phyloP scores from a whole-genome alignment of 192 early-diverging fungal genomes.

The Diversispora epigaea region DNA sequence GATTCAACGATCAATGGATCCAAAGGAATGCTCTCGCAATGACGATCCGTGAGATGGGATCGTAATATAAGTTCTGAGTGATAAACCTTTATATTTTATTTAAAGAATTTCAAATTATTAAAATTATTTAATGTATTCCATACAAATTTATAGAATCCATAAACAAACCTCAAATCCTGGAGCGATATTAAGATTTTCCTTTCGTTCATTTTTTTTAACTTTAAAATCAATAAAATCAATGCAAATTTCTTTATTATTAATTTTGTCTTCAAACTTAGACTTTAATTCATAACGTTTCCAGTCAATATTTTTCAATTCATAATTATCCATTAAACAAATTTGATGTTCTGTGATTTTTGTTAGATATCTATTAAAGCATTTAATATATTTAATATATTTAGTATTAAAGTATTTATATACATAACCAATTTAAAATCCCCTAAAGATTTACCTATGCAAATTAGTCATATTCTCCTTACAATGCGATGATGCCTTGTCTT shows the following conservation, averaged over 20 bases:
- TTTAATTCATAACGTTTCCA: not conserved
- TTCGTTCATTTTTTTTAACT: too few species aligned
- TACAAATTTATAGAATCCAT: too few species aligned
- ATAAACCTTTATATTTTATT: too few species aligned
- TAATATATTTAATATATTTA: too few species aligned
- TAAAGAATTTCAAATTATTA: too few species aligned
- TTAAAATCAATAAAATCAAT: too few species aligned
- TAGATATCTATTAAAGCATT: slow-evolving; percentile 4
- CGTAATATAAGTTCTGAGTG: too few species aligned
- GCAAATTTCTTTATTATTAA: too few species aligned
- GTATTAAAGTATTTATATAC: not conserved
- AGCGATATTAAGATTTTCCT: too few species aligned
- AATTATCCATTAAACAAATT: slow-evolving; percentile 11
- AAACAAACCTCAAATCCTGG: too few species aligned
- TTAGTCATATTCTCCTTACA: slow-evolving; percentile 34
- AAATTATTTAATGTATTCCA: too few species aligned
- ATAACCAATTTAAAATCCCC: not conserved
- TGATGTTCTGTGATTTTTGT: slow-evolving; percentile 30
- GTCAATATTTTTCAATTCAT: not conserved
- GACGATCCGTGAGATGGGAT: not conserved
- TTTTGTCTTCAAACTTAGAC: too few species aligned
- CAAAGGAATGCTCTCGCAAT: not conserved
- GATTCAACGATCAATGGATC: slow-evolving; percentile 11
- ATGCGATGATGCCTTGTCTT: slow-evolving; percentile 23
- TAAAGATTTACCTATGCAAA: slow-evolving; percentile 23